These are phyloP conservation scores for cucumber (Cucumis sativus) DNA, from an alignment of 306 rosid genomes.

Conservation along the genomic window Cucumber_9930_V3 NC_026660.2:942501-943000, in stretches of 20 bases:
- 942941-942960: background rate
- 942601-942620: background rate
- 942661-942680: background rate
- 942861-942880: background rate
- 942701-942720: background rate
- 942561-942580: background rate
- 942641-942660: background rate
- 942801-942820: background rate
- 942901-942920: too few relatives aligned
- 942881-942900: background rate
- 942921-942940: background rate
- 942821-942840: background rate
- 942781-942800: background rate
- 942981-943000: too few relatives aligned
- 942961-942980: too few relatives aligned
- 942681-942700: background rate
- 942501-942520: background rate
- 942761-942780: background rate
- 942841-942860: background rate
- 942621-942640: background rate
- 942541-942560: background rate
- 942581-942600: background rate
- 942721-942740: background rate
- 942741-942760: background rate
- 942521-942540: too few relatives aligned